phyloP scores from a whole-genome alignment of 257 asterid species.

The Schizonepeta tenuifolia region DNA sequence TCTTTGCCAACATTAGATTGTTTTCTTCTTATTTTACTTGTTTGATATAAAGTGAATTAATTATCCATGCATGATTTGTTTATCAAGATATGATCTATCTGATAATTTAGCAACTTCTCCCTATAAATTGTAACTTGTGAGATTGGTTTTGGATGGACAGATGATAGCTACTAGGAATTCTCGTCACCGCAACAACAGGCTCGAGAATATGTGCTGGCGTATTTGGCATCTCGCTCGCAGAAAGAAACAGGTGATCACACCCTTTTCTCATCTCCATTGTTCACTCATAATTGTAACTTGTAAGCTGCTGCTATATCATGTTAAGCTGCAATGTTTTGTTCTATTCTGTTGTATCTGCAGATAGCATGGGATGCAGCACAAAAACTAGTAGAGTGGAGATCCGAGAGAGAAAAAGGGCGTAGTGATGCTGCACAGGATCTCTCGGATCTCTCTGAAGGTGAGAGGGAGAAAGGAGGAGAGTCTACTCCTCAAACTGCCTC shows the following conservation, averaged over 20 bases:
- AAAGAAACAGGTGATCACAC: conserved; percentile 81
- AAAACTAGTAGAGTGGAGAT: conserved; percentile 46
- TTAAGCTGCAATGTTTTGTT: too few relatives aligned
- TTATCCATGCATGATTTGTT: background rate
- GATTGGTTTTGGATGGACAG: conserved; percentile 39
- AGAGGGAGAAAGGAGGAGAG: conserved; percentile 57
- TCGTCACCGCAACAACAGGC: conserved; percentile 61
- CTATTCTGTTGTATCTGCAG: conserved; percentile 37
- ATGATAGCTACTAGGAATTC: conserved; percentile 69
- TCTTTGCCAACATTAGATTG: background rate
- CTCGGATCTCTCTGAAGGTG: conserved; percentile 76
- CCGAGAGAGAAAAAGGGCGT: conserved; percentile 57
- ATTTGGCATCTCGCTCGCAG: conserved; percentile 79
- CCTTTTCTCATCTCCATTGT: too few relatives aligned
- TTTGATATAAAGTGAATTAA: background rate
- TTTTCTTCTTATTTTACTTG: background rate
- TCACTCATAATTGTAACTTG: too few relatives aligned
- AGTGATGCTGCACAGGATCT: conserved; percentile 61
- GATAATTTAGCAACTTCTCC: background rate
- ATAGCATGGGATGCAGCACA: conserved; percentile 66
- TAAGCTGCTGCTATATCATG: too few relatives aligned
- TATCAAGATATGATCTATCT: background rate
- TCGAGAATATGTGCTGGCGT: conserved; percentile 83
- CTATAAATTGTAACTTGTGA: conserved; percentile 1
- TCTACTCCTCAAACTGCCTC: conserved; percentile 33